These are phyloP conservation scores for Nidularia pulvinata DNA, from an alignment of 768 basidiomycete genomes.

Conservation along the genomic window DNA sequence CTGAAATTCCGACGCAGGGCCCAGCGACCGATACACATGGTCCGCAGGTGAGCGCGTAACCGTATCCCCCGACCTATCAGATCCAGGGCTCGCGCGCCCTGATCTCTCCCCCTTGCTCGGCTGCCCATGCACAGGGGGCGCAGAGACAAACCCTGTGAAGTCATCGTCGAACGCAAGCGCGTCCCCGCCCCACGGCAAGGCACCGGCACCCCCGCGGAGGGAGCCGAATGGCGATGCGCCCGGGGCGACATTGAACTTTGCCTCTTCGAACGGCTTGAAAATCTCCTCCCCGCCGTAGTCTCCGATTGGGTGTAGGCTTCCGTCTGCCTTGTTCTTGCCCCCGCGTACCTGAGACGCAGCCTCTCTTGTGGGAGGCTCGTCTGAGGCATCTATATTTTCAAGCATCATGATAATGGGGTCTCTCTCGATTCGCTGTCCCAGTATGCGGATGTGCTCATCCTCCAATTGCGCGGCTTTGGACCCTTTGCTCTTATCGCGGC, in stretches of 20 bases:
- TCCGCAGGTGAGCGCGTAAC: neutral
- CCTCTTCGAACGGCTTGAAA: neutral
- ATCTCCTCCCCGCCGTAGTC: neutral
- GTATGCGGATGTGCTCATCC: constrained; percentile 21
- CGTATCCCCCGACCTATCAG: neutral
- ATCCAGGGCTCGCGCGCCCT: neutral
- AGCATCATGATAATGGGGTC: neutral
- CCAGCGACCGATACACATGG: constrained; percentile 47
- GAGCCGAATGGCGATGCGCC: neutral
- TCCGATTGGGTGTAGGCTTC: neutral
- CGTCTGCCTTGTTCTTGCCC: too few relatives aligned
- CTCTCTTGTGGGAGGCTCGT: neutral
- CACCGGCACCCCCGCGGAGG: neutral
- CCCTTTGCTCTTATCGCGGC: neutral
- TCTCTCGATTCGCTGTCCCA: neutral
- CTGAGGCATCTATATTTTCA: neutral
- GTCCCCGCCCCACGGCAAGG: constrained; percentile 1
- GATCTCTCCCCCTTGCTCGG: neutral
- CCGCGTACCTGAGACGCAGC: neutral
- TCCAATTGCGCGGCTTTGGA: constrained; percentile 14
- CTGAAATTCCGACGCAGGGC: constrained; percentile 61
- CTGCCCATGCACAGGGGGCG: constrained; percentile 27
- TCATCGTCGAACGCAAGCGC: constrained; percentile 70
- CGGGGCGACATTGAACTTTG: too few relatives aligned
- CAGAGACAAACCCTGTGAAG: constrained; percentile 75